Conservation (phyloP, 2,329 filamentous ascomycete species). For the Monosporascus cannonballus region DNA sequence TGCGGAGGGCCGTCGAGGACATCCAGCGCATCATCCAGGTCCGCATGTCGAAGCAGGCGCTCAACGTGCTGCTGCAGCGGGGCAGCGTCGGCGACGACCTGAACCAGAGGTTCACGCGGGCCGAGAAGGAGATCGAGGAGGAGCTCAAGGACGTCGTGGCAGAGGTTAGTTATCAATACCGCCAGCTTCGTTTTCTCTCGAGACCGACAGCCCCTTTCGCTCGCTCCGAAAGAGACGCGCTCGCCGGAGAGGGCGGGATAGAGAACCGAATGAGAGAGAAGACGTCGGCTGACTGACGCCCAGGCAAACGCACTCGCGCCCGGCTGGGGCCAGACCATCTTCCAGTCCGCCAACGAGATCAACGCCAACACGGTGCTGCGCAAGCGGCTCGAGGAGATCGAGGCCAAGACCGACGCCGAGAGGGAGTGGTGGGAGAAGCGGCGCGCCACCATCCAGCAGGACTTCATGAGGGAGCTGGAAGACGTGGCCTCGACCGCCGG, state of each 20-base stretch:
- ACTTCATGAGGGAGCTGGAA: constrained; percentile 82
- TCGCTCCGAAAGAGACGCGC: too few relatives aligned
- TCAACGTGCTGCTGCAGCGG: constrained; percentile 75
- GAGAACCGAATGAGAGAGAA: not conserved
- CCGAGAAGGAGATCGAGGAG: constrained; percentile 96
- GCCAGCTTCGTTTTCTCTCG: too few relatives aligned
- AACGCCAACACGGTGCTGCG: constrained; percentile 76
- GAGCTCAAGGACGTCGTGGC: constrained; percentile 90
- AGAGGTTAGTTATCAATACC: constrained; percentile 55
- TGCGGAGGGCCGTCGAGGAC: constrained; percentile 86
- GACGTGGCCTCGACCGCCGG: constrained; percentile 37
- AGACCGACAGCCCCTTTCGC: too few relatives aligned
- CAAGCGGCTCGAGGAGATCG: constrained; percentile 68
- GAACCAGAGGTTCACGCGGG: constrained; percentile 85
- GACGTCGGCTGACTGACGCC: too few relatives aligned
- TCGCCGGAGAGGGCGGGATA: too few relatives aligned
- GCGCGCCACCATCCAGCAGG: constrained; percentile 63
- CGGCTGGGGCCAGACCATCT: constrained; percentile 90
- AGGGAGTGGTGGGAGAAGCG: constrained; percentile 92
- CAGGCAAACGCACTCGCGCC: constrained; percentile 86
- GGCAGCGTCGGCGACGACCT: constrained; percentile 94
- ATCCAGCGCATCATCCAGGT: constrained; percentile 88
- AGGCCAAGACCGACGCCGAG: constrained; percentile 64
- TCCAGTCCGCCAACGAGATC: constrained; percentile 97
- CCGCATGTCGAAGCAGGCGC: constrained; percentile 79